phyloP scores from a whole-genome alignment of 2,329 filamentous ascomycete genomes.

The Pseudofabraea citricarpa region DNA sequence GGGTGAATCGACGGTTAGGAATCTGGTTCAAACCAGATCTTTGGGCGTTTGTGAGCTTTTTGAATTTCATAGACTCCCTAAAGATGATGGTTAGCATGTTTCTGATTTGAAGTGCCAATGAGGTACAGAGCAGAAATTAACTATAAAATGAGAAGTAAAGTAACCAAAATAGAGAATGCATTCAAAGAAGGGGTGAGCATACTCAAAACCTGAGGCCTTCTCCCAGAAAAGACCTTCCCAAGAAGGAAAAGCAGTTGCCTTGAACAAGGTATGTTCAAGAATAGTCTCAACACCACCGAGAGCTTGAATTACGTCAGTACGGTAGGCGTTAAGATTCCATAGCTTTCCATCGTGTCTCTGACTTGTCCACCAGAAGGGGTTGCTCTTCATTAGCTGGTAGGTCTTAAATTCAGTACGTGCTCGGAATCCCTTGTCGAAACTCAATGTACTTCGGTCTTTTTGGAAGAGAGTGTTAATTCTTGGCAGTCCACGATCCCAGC shows the following conservation, averaged over 20 bases:
- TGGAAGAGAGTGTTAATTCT: conserved; percentile 99
- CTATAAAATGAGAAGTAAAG: no score
- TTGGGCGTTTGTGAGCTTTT: conserved; percentile 97
- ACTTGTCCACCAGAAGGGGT: conserved; percentile 99
- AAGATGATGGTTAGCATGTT: no score
- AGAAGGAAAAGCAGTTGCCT: conserved; percentile 90
- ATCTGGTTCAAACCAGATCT: conserved; percentile 97
- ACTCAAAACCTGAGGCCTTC: conserved; percentile 44
- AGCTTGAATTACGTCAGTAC: conserved; percentile 95
- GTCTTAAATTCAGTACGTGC: conserved; percentile 95
- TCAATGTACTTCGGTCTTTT: conserved; percentile 93
- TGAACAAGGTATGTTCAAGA: conserved; percentile 93
- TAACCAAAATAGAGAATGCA: no score
- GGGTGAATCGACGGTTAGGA: conserved; percentile 93
- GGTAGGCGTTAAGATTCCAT: conserved; percentile 94
- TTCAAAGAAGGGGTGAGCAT: conserved; percentile 20
- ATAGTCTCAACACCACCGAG: conserved; percentile 91
- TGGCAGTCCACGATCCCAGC: conserved; percentile 94
- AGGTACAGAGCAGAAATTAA: no score
- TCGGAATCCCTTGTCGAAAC: conserved; percentile 98
- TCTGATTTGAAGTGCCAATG: no score
- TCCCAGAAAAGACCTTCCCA: conserved; percentile 98
- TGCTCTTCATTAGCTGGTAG: conserved; percentile 98
- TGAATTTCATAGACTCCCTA: conserved; percentile 92
- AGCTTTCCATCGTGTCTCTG: conserved; percentile 95